Evolutionary conservation across 164 flowering plant species (phyloP).

Genomic region (Brasenia schreberi): DNA sequence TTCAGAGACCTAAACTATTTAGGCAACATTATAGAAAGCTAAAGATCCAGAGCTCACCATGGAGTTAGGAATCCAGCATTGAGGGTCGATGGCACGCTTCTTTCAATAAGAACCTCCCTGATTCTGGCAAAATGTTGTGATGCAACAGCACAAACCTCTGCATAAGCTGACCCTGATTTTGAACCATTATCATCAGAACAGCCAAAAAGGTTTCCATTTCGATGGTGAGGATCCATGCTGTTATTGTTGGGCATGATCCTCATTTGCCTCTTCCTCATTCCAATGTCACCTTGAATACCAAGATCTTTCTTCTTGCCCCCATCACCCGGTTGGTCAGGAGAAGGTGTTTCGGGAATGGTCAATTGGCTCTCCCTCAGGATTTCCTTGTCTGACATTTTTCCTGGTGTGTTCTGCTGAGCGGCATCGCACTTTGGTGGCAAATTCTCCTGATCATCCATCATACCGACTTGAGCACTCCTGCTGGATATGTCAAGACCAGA

Average conservation of each 20-base stretch:
- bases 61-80: slow-evolving; percentile 91
- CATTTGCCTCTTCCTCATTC: slow-evolving; percentile 52
- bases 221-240: slow-evolving; percentile 24
- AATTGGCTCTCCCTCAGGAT: slow-evolving; percentile 60
- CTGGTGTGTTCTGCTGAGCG: slow-evolving; percentile 63
- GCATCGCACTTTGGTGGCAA: slow-evolving; percentile 48
- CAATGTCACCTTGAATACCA: slow-evolving; percentile 38
- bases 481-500: slow-evolving; percentile 64
- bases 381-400: slow-evolving; percentile 45
- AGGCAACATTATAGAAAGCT: background rate
- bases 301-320: slow-evolving; percentile 46
- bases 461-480: slow-evolving; percentile 13
- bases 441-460: slow-evolving; percentile 52
- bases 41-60: slow-evolving; percentile 37
- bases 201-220: slow-evolving; percentile 39
- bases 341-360: slow-evolving; percentile 96
- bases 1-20: no score
- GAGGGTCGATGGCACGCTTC: slow-evolving; percentile 72
- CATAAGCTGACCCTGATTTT: slow-evolving; percentile 66
- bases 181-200: slow-evolving; percentile 34
- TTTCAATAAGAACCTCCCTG: slow-evolving; percentile 86
- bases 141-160: slow-evolving; percentile 68
- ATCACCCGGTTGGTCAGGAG: slow-evolving; percentile 87
- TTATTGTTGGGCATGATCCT: slow-evolving; percentile 24
- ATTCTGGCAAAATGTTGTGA: slow-evolving; percentile 92